Evolutionary conservation across 495 filamentous ascomycete genomes (phyloP).

Genomic region (Pseudomonodictys pantanalensis): DNA sequence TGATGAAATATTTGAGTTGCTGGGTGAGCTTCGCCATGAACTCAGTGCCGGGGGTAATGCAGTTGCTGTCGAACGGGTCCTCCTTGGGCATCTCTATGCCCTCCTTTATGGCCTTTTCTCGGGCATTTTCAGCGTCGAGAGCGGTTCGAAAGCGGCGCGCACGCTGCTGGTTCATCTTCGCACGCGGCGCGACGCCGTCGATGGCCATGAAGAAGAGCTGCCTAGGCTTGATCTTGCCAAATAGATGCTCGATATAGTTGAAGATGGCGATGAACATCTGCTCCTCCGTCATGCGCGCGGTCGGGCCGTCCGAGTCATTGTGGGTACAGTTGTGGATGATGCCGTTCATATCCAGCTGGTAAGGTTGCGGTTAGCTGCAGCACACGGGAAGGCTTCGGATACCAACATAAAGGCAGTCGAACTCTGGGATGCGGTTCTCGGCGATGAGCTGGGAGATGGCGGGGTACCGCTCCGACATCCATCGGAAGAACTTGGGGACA

Average conservation of each 20-base stretch:
- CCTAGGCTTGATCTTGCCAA: conserved; percentile 97
- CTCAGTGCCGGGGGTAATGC: conserved; percentile 95
- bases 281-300: conserved; percentile 91
- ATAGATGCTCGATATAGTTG: conserved; percentile 99
- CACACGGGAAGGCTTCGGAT: not conserved
- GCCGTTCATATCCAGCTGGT: conserved; percentile 91
- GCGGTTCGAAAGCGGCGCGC: conserved; percentile 94
- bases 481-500: conserved; percentile 94
- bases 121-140: conserved; percentile 80
- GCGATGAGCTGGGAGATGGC: conserved; percentile 98
- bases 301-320: conserved; percentile 85
- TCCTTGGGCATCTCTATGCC: conserved; percentile 93
- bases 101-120: conserved; percentile 83
- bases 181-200: conserved; percentile 93
- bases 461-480: conserved; percentile 98
- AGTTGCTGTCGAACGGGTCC: conserved; percentile 97
- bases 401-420: conserved; percentile 88
- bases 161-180: conserved; percentile 99
- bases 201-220: conserved; percentile 99
- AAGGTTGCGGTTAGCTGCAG: not conserved
- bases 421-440: conserved; percentile 98
- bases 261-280: conserved; percentile 99
- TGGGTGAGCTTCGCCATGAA: conserved; percentile 95
- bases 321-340: conserved; percentile 99
- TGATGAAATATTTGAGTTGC: conserved; percentile 97